Base-by-base conservation (phyloP, 2,329 filamentous ascomycete genomes). In the Monosporascus sp. region DNA sequence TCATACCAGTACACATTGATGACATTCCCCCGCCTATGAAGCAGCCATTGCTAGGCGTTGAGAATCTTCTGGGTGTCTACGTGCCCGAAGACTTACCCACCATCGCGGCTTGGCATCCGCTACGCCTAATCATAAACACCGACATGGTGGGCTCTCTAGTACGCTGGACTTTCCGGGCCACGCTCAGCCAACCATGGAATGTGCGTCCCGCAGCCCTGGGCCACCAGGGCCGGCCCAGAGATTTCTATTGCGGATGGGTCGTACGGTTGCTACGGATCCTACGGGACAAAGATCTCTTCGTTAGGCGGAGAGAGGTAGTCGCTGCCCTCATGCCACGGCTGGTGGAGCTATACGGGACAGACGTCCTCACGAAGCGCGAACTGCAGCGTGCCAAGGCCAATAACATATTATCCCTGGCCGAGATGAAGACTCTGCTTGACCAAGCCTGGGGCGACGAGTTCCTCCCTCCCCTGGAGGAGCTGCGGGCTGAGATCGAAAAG, bases 81-180 rank as follows among this genome's bases (percentile, higher is more conserved):
- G 50, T 76, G 3, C 73, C 74, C 17, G 59, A 66, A 26, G 78
- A 81, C 51, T 64, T 82, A 14, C 69, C 73, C 1, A 63, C 71
- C 24, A 56, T 58, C 9, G 72, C 75, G 50, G 68, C 65, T 1
- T 61, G 71, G 14, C 80, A 83, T 54, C 80, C 80, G 2, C 52
- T 82, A 7, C 71, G 69, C 41, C 69, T 69, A 38, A 67, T 83
- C 20, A 81, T 83, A 56, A 66, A 72, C 43, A 49, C 56, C 11
- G 62, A 61, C 26, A 53, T 80, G 20, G 66, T 79, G 50, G 65
- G 68, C 1, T 62, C 64, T 2, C 69, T 80, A 17, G 56, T 80
- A 8, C 67, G 76, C 37, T 79, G 74, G 70, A 73, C 74, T 0
- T 81, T 81, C 52, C 67, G 75, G 52, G 63, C 69, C 49, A 69